Base-by-base conservation (phyloP, 352 stramenopile genomes). In the Phytophthora podocarpi region DNA sequence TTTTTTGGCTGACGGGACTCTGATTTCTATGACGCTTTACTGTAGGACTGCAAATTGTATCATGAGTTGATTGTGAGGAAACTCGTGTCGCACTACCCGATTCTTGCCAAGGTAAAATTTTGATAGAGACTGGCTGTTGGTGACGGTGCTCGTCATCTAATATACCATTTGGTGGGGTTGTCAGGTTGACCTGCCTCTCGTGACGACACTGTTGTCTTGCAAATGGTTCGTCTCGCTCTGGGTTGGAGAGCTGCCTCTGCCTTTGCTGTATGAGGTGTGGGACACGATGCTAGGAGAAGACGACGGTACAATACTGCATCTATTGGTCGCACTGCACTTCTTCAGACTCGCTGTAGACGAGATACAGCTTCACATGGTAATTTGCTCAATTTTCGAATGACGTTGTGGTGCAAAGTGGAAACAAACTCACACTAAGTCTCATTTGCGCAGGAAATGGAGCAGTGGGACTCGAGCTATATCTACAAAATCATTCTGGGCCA, bases 181-280 rank as follows among this genome's bases (percentile, higher is more conserved):
- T 36, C 42, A 89, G 80, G 49, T 81, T 48, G 80, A 91, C 35
- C 52, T 91, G 23, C 60, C 68, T 30, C 64, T 88, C 20, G 59
- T 92, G 23, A 77, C 80, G 13, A 89, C 80, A 24, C 48, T 92
- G 16, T 55, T 92, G 7, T 81, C 76, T 24, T 90, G 74, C 67
- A 92, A 92, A 63, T 92, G 83, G 83, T 92, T 90, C 31, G 78
- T 92, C 5, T 77, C 78, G 6, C 42, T 92, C 4, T 92, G 80
- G 78, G 80, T 92, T 18, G 79, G 79, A 20, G 74, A 89, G 49
- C 49, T 90, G 5, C 79, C 80, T 6, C 27, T 71, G 7, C 31
- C 61, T 9, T 36, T 89, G 42, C 70, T 92, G 10, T 61, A 72
- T 41, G 50, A 77, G 15, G 66, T 90, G 6, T 92, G 83, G 83